Evolutionary conservation across 768 basidiomycete species (phyloP), one percentile per base, ranked within the genome.

Genomic region (Serpula lacrymans): DNA sequence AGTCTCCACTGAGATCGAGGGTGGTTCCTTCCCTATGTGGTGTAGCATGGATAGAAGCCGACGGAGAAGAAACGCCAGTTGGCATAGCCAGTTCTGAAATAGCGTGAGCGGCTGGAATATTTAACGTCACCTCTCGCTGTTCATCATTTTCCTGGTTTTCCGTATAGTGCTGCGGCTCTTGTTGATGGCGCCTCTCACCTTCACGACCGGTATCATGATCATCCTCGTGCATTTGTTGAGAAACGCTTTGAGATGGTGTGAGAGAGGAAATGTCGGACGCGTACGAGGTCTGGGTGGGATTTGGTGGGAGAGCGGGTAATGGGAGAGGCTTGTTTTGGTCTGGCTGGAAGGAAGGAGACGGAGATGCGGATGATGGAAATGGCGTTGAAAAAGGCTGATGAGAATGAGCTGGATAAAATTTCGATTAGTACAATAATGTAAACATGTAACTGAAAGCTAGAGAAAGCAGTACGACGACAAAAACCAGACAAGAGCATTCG

Each of bases 211-310:
- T 26, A n/a, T n/a, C n/a, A n/a, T n/a, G n/a, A n/a, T n/a, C n/a
- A n/a, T n/a, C n/a, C n/a, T n/a, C n/a, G n/a, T 37, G 54, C 37
- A 39, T 10, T 53, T 34, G 52, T 59, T 88, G 82, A 13, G 85
- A 87, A 2, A 82, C 82, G 2, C 83, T 85, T 47, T 86, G 85
- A 5, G 84, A 87, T n/a, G 84, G 84, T 0, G 78, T 75, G 46
- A 86, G 64, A 2, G 83, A 84, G n/a, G 77, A 79, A 11, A 74
- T 55, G 55, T 81, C 78, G 39, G 80, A 78, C 4, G 65, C 55
- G 54, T 41, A 60, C 30, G 42, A 49, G 44, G 27, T 63, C 46
- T n/a, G 59, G 50, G 31, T 41, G 27, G 36, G 40, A 28, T 28
- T 54, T 13, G 29, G 30, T n/a, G 42, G 41, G 10, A 48, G 26